Base-by-base conservation (phyloP, 2,329 filamentous ascomycete species). In the Ophiostoma quercus region DNA sequence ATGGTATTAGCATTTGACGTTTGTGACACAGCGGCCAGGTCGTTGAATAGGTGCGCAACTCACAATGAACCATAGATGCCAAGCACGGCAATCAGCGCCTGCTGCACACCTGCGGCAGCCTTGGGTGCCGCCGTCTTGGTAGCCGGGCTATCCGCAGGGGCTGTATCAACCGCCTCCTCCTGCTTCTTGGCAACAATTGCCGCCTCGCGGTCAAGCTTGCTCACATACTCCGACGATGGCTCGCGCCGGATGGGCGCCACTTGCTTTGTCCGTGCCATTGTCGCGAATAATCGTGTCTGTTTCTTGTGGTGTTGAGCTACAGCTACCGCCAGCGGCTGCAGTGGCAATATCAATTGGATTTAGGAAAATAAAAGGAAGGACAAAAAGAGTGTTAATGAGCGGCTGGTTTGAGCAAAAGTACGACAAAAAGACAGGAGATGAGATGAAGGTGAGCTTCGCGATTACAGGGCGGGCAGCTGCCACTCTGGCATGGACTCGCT, bases 11-110 rank as follows among this genome's bases (percentile, higher is more conserved):
- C 9, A 12, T 47, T 12, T 25, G 51, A 25, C 19, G 6, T 47
- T 12, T 25, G 51, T 11, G 22, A 22, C 22, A 22, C 9, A 8
- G n/a, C 22, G 8, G 22, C 25, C 9, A 32, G 60, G 29, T 43
- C 34, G 11, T 22, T 5, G 3, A 37, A 5, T 51, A 7, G 19
- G 4, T 11, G 4, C 29, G 3, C 32, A 11, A 80, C 86, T 77
- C 86, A 97, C 94, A 99, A 99, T 47, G 94, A 96, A 47, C 90
- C 92, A 79, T 99, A 99, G 75, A 99, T 99, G 71, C 95, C 95
- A 7, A 88, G 89, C n/a, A 97, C 92, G 74, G 94, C 94, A 72
- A 96, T 87, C 67, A 94, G 80, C 70, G 97, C 86, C 79, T 96
- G 91, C 76, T 90, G 77, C 39, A 92, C 78, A 4, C 92, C 91